These are phyloP conservation scores for Botryosphaeria agaves DNA, from an alignment of 2,329 filamentous ascomycete genomes.

Conservation along the genomic window DNA sequence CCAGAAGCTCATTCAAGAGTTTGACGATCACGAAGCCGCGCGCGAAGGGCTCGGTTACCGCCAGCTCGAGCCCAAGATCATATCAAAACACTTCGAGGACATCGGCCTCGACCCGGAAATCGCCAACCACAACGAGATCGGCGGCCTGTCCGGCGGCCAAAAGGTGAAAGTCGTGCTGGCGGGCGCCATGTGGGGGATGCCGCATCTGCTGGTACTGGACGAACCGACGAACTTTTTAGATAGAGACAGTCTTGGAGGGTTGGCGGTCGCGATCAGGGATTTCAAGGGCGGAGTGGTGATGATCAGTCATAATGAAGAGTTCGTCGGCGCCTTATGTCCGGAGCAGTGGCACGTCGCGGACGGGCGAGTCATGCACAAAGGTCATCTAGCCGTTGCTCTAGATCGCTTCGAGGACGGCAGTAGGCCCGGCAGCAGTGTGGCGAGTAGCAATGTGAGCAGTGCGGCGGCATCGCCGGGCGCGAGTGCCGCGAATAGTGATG, in stretches of 20 bases:
- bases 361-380: conserved; percentile 73
- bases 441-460: conserved; percentile 28
- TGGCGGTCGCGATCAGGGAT: conserved; percentile 94
- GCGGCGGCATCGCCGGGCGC: conserved; percentile 15
- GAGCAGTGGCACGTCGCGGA: conserved; percentile 94
- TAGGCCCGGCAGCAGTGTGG: conserved; percentile 41
- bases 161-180: conserved; percentile 93
- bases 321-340: conserved; percentile 84
- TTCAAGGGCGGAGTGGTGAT: conserved; percentile 98
- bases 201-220: conserved; percentile 90
- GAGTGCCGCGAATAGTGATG: conserved; percentile 9
- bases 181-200: conserved; percentile 97
- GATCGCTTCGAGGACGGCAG: conserved; percentile 77
- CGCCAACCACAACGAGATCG: conserved; percentile 97
- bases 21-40: conserved; percentile 97
- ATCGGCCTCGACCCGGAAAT: conserved; percentile 93
- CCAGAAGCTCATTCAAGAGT: conserved; percentile 88
- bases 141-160: conserved; percentile 86
- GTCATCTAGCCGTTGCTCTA: conserved; percentile 51
- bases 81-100: conserved; percentile 96
- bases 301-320: conserved; percentile 99
- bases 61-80: conserved; percentile 78
- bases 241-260: conserved; percentile 86
- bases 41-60: conserved; percentile 95
- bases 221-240: conserved; percentile 99